Conservation (phyloP, 2,329 filamentous ascomycete species). For the Fusarium sp. region DNA sequence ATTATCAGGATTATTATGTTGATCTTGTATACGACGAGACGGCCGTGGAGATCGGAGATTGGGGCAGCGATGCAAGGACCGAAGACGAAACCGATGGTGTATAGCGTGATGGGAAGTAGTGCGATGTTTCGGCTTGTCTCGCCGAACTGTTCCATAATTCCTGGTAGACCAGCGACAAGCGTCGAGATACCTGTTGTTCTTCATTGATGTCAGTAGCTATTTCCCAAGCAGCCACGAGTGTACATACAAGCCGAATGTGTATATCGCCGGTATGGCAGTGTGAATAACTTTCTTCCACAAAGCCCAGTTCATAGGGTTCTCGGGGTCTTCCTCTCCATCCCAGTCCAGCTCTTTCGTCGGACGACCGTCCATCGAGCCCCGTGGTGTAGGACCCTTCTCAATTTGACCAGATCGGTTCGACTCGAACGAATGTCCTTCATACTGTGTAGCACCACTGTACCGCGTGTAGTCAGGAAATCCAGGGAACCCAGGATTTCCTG, state of each 20-base stretch:
- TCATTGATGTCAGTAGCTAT: not conserved
- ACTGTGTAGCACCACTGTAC: not conserved
- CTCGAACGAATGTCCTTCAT: not conserved
- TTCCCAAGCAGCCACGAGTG: rapidly evolving
- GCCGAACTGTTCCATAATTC: conserved; percentile 1
- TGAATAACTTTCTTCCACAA: conserved; percentile 9
- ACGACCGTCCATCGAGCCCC: not conserved
- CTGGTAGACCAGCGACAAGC: conserved; percentile 10
- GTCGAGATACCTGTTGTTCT: conserved; percentile 20
- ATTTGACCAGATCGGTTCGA: not conserved
- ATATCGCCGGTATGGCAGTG: conserved; percentile 11
- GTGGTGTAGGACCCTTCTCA: not conserved
- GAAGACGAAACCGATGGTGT: conserved; percentile 7
- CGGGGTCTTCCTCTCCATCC: conserved; percentile 4
- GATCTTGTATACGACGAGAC: conserved; percentile 10
- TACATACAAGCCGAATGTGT: conserved; percentile 18
- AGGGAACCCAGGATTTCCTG: conserved; percentile 1
- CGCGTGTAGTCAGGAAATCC: conserved; percentile 4
- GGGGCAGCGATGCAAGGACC: conserved; percentile 19
- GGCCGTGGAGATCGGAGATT: conserved; percentile 11
- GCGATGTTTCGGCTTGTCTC: not conserved
- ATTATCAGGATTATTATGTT: conserved; percentile 9
- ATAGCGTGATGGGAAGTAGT: conserved; percentile 5
- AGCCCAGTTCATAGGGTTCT: conserved; percentile 20
- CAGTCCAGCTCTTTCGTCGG: not conserved